A percentile compares a stretch with the other conserved stretches of the same genome.
Evolutionary conservation across 2,329 filamentous ascomycete species (phyloP).

Genomic region (Fusarium sp.): DNA sequence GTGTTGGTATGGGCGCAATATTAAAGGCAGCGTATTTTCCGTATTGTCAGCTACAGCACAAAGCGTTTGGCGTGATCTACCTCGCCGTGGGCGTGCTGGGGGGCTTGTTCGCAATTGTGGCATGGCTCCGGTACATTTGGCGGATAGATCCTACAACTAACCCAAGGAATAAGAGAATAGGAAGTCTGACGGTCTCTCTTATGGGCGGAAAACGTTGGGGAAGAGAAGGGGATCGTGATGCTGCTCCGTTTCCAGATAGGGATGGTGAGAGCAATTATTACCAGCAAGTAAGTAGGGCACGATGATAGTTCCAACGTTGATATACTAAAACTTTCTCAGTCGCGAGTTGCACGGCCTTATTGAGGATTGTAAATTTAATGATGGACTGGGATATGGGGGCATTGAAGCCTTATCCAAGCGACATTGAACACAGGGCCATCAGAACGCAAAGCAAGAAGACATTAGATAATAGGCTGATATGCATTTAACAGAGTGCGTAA

Average conservation of each 20-base stretch:
- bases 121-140: not conserved
- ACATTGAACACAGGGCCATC: not conserved
- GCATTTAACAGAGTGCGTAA: not conserved
- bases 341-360: not conserved
- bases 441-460: not conserved
- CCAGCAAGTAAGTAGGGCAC: not conserved
- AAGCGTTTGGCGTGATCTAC: not conserved
- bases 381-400: not conserved
- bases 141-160: not conserved
- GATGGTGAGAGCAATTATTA: not conserved
- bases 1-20: not conserved
- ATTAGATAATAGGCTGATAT: not conserved
- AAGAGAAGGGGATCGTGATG: not conserved
- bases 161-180: not conserved
- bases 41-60: not conserved
- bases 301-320: not conserved
- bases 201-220: not conserved
- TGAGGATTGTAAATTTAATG: not conserved
- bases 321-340: not conserved
- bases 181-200: not conserved
- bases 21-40: not conserved
- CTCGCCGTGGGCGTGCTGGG: not conserved
- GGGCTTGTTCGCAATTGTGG: not conserved
- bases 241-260: not conserved
- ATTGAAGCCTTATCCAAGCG: not conserved